Evolutionary conservation across 2,329 filamentous ascomycete species (phyloP).

Genomic region (Fusarium piperis): DNA sequence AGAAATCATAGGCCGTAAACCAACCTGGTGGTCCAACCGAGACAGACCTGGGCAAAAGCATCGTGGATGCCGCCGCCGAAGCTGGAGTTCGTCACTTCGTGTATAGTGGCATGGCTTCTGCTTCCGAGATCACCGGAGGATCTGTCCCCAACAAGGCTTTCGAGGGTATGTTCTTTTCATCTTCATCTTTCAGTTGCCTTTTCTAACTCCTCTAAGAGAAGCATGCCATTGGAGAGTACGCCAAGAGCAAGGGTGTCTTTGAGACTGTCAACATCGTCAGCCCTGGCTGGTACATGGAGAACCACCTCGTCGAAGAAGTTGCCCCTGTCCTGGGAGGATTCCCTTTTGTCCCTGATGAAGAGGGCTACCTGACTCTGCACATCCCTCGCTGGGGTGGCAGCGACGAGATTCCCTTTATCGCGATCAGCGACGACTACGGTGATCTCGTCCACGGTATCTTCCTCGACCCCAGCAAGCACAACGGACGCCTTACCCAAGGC

Average conservation of each 20-base stretch:
- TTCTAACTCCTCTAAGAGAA: conserved; percentile 46
- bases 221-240: conserved; percentile 50
- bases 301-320: conserved; percentile 49
- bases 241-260: conserved; percentile 45
- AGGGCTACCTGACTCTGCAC: conserved; percentile 49
- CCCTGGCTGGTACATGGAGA: conserved; percentile 56
- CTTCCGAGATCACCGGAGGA: conserved; percentile 47
- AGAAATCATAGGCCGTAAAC: conserved; percentile 31
- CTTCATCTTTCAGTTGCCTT: rapidly evolving
- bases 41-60: conserved; percentile 47
- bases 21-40: conserved; percentile 44
- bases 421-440: conserved; percentile 54
- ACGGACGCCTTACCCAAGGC: conserved; percentile 49
- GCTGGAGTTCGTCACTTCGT: conserved; percentile 49
- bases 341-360: conserved; percentile 47
- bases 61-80: conserved; percentile 47
- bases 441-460: conserved; percentile 58
- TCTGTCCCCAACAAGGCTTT: conserved; percentile 44
- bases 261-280: conserved; percentile 48
- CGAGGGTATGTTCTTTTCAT: conserved; percentile 43
- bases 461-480: conserved; percentile 50
- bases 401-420: conserved; percentile 50
- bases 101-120: conserved; percentile 49
- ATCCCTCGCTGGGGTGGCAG: conserved; percentile 52
- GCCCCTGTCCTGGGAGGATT: conserved; percentile 53